Percentiles rank a stretch among this genome's conserved stretches.
Evolutionary conservation across 305 asterid species (phyloP).

Genomic region (Salvia sclarea): DNA sequence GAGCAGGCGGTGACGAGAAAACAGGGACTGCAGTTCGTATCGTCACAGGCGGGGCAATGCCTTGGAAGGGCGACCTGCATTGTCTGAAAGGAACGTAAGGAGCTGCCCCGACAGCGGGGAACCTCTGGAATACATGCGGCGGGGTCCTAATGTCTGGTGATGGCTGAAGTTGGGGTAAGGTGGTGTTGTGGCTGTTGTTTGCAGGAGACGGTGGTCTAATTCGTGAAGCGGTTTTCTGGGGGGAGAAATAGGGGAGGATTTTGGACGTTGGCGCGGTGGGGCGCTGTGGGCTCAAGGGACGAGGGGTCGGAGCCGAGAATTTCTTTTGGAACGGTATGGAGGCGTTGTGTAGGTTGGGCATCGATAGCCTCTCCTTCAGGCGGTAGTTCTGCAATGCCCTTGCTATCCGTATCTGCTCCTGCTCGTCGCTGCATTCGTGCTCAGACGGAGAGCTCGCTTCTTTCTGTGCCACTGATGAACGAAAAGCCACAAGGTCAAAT

Average conservation of each 20-base stretch:
- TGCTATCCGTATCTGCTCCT: slow-evolving; percentile 69
- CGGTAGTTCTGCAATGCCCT: slow-evolving; percentile 59
- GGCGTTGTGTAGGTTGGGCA: slow-evolving; percentile 37
- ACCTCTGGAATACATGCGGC: slow-evolving; percentile 23
- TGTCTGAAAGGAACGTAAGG: slow-evolving; percentile 54
- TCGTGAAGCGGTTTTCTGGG: slow-evolving; percentile 37
- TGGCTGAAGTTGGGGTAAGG: background rate
- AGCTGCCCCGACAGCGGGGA: slow-evolving; percentile 39
- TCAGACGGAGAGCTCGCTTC: slow-evolving; percentile 52
- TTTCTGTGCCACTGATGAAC: slow-evolving; percentile 58
- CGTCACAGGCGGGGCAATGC: slow-evolving; percentile 63
- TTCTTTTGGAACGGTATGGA: slow-evolving; percentile 55
- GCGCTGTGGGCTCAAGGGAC: slow-evolving; percentile 69
- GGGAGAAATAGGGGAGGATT: slow-evolving; percentile 64
- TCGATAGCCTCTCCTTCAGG: slow-evolving; percentile 43
- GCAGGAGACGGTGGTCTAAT: slow-evolving; percentile 34
- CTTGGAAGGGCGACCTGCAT: slow-evolving; percentile 33
- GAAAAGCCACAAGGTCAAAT: background rate
- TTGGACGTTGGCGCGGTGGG: slow-evolving; percentile 51
- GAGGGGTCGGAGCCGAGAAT: slow-evolving; percentile 42
- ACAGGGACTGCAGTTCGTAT: slow-evolving; percentile 63
- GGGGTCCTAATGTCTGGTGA: slow-evolving; percentile 31
- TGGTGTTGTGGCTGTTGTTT: slow-evolving; percentile 34
- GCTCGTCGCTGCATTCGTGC: slow-evolving; percentile 66
- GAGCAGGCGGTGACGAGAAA: slow-evolving; percentile 60